Base-by-base conservation (phyloP, 2,329 filamentous ascomycete genomes). In the Elsinoe australis region DNA sequence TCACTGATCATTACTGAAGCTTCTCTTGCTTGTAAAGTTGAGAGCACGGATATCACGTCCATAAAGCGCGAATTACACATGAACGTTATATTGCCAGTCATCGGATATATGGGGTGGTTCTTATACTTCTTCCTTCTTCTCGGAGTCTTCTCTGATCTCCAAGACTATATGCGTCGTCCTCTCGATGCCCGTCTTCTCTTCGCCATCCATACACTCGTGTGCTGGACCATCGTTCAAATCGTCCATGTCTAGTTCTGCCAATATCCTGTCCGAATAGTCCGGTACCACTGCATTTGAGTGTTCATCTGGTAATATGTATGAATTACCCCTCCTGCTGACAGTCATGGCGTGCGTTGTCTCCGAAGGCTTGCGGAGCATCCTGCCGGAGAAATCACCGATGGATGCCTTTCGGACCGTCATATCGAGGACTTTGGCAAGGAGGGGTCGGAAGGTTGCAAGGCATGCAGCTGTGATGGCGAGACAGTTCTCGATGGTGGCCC, bases 341-440 rank as follows among this genome's bases (percentile, higher is more conserved):
- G 17, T 41, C 19, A 41, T 21, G 8, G 44, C 44, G 22, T 48
- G 33, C 10, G 45, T 48, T 12, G 45, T 48, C 45, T 48, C 31
- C 5, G 45, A 48, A 7, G 45, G 34, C 24, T 48, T 48, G 5
- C 45, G 19, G 14, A 39, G 21, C 5, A 39, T 7, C 3, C 18
- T 21, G 2, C 45, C 45, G 1, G 19, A 39, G 24, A 48, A 29
- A 12, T 48, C 45, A n/a, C 26, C 33, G 2, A 36, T 18, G 4
- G 22, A 44, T 3, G 39, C 39, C 21, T 21, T 19, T 1, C 45
- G 21, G 5, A 39, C 12, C 4, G 33, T 28, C 5, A 18, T 8
- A 12, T 38, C 24, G 10, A 36, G 5, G 6, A 48, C 21, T 1
- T 18, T 7, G 21, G 34, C 34, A 2, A 48, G 24, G 8, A 48